Base-by-base conservation (phyloP, 352 stramenopile genomes). In the Phytophthora foliorum region DNA sequence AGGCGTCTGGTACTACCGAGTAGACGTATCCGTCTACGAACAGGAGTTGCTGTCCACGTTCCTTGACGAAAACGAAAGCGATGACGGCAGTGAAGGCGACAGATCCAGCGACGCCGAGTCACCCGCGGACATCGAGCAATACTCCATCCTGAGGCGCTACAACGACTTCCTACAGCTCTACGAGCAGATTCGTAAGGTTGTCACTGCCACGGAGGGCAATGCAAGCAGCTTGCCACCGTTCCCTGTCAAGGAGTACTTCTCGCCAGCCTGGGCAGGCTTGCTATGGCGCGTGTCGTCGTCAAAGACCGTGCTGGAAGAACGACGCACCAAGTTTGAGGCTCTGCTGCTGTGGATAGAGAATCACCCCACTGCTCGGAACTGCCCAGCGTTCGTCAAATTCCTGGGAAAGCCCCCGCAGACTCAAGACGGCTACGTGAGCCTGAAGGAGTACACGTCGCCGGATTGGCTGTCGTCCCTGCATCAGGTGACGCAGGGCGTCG, bases 391-490 rank as follows among this genome's bases (percentile, higher is more conserved):
- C 57, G 39, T 75, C 2, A 57, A 77, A 11, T 92, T 92, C 57
- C 67, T 92, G n/a, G 82, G 84, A 10, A 72, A 77, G 36, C 80
- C 84, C 13, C 84, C 84, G 46, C 84, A 92, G 56, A 72, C 63
- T 36, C 77, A 76, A 50, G 67, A 81, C 24, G 84, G 84, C 39
- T 92, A 92, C 57, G 80, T 89, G 59, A 92, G 82, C 34, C 62
- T 92, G n/a, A 92, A 92, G 54, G 74, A 84, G 57, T 92, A 92
- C 69, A 82, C 78, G 38, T 85, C 84, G 9, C 84, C 79, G 49
- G 74, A 90, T 60, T 92, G 82, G 80, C 65, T 91, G 29, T 78
- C 78, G 39, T 80, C 74, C 13, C 68, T 92, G 55, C 77, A 89
- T 52, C 82, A 88, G 65, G 77, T 90, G 53, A 78, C 77, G 14